phyloP scores from a whole-genome alignment of 1,284 basidiomycete species.

The Microbotryum silenes-acaulis region DNA sequence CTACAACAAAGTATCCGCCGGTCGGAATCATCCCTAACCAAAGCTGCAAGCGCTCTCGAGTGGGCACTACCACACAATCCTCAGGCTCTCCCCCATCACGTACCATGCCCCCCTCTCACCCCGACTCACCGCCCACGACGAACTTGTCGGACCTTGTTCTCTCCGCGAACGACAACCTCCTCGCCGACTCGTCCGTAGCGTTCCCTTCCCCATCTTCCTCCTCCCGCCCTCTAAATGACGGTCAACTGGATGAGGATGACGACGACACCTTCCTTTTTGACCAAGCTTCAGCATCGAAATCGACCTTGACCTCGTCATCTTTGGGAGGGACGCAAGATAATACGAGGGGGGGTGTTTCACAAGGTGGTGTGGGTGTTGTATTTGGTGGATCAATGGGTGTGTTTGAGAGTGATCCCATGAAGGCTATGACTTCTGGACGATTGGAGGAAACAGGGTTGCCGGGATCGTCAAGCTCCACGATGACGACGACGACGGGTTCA shows the following conservation, averaged over 20 bases:
- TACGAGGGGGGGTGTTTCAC: not conserved
- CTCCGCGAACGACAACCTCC: not conserved
- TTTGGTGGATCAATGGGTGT: not conserved
- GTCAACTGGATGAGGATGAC: not conserved
- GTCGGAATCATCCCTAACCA: too few relatives aligned
- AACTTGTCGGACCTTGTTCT: not conserved
- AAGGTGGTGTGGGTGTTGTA: not conserved
- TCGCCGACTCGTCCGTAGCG: constrained; percentile 7
- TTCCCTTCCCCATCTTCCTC: not conserved
- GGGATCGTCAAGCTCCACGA: too few relatives aligned
- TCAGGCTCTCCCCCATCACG: too few relatives aligned
- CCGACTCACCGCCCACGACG: not conserved
- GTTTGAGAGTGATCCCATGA: not conserved
- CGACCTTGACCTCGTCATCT: too few relatives aligned
- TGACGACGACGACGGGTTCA: not conserved
- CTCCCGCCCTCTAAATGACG: not conserved
- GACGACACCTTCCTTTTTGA: not conserved
- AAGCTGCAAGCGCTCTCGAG: too few relatives aligned
- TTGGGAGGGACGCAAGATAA: not conserved
- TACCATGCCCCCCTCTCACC: not conserved
- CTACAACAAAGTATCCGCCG: too few relatives aligned
- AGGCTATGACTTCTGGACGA: not conserved
- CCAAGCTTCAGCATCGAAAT: not conserved
- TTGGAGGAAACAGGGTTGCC: not conserved
- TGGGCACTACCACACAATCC: too few relatives aligned